phyloP scores from a whole-genome alignment of 2,329 filamentous ascomycete species.

The Stagonosporopsis rhizophila region DNA sequence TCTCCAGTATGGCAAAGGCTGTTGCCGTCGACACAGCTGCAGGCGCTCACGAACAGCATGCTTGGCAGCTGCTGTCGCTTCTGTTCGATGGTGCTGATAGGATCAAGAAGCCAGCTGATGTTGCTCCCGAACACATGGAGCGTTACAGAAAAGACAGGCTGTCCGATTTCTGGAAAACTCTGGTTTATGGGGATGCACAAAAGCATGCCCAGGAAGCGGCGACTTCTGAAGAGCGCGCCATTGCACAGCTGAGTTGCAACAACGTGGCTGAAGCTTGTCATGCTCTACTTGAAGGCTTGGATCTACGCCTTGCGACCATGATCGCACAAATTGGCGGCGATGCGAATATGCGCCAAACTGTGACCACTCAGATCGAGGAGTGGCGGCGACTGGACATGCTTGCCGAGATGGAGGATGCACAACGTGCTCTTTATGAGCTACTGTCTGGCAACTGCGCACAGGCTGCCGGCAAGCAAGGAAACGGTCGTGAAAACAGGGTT shows the following conservation, averaged over 20 bases:
- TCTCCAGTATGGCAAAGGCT: slow-evolving; percentile 58
- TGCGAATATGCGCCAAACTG: slow-evolving; percentile 70
- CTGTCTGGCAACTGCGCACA: slow-evolving; percentile 86
- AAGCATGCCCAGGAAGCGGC: slow-evolving; percentile 63
- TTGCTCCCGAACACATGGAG: slow-evolving; percentile 53
- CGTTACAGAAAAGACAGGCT: slow-evolving; percentile 65
- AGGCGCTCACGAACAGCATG: slow-evolving; percentile 69
- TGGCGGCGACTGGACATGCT: slow-evolving; percentile 86
- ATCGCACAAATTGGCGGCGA: slow-evolving; percentile 85
- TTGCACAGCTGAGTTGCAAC: slow-evolving; percentile 80
- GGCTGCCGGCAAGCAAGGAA: slow-evolving; percentile 77
- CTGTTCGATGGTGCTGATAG: slow-evolving; percentile 72
- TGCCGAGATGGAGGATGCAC: slow-evolving; percentile 83
- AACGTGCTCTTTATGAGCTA: slow-evolving; percentile 88
- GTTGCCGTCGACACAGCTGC: slow-evolving; percentile 47
- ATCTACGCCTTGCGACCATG: slow-evolving; percentile 85
- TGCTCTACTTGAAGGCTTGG: slow-evolving; percentile 74
- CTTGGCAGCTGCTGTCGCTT: slow-evolving; percentile 87
- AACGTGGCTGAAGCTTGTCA: slow-evolving; percentile 84
- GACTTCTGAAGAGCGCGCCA: slow-evolving; percentile 80
- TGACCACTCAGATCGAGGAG: slow-evolving; percentile 78
- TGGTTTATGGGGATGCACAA: slow-evolving; percentile 51
- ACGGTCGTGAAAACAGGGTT: slow-evolving; percentile 78
- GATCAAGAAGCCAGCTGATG: slow-evolving; percentile 39
- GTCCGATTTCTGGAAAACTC: slow-evolving; percentile 67